Base-by-base conservation (phyloP, 805 yeast species). In the Candida koratica region DNA sequence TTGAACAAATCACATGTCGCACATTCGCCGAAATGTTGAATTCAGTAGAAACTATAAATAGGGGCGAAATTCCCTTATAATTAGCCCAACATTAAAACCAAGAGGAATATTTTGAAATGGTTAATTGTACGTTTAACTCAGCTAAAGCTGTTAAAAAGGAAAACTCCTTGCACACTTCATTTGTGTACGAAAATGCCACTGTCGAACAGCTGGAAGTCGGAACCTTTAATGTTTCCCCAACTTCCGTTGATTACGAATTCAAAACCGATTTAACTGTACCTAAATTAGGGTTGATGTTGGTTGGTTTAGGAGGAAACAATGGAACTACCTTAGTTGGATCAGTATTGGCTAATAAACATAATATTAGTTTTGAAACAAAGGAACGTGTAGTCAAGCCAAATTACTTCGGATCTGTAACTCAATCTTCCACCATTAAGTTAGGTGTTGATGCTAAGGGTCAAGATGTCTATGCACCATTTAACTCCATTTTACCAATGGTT, bases 261-360 rank as follows among this genome's bases (percentile, higher is more conserved):
- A 85, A 86, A 61, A 81, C 85, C 34, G 94, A 87, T 50, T 72
- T 85, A 56, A 73, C 71, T 39, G 77, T 81, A 28, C 95, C 96
- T 50, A 87, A 82, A 61, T 74, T 87, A 32, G 97, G 97, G 51
- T 69, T 89, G 45, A 64, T 89, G 78, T 72, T 90, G 44, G 97
- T 89, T 23, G 97, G 97, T 49, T 72, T 89, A 47, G 97, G 97
- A 51, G 97, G 97, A 63, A 89, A 89, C 72, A 89, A 89, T 56
- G 97, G 97, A 61, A 75, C 96, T 41, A 89, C 97, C 10, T 72
- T 90, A 46, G 77, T 88, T 37, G 88, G 90, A 29, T 81, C 96
- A 7, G 71, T 81, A 34, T 75, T 84, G 47, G 95, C 97, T 42
- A 89, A 89, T 71, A 86, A 81, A 53, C 73, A 84, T 58, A 73